Evolutionary conservation across 2,329 filamentous ascomycete species (phyloP), one percentile per base, ranked within the genome.

Genomic region (Penicillium hordei): DNA sequence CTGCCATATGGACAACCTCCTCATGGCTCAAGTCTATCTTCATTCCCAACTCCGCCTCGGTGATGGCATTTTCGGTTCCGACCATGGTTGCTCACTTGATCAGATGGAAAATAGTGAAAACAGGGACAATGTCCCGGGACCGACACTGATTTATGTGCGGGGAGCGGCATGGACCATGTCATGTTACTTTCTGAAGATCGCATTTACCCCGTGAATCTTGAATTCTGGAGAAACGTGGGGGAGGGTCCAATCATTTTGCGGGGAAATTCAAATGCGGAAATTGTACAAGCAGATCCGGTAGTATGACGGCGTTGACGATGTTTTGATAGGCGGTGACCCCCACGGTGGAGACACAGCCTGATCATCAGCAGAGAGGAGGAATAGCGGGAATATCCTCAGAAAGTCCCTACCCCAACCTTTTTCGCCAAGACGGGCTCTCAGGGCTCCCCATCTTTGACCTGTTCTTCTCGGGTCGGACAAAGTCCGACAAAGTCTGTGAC

Each of bases 11-110:
- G 7, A 67, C 34, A 25, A 65, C 58, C 31, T 67, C 65, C 29
- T 67, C 64, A 44, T 67, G 65, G 19, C 57, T 52, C 49, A 66
- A 55, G 1, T 58, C 60, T 4, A 60, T 60, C 59, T 67, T 67
- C 34, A 55, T 52, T 29, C 60, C 63, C 58, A 66, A 44, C 23
- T 61, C 64, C 29, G 38, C 43, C 46, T 66, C 64, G 15, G 55
- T 40, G 49, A 67, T 57, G 38, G 52, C 49, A 55, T 54, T 36
- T 5, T 63, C 45, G 4, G 27, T 52, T 43, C 33, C 54, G 1
- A 48, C 48, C 64, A 66, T 66, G 21, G 7, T 42, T 15, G 12
- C 40, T 33, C 31, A 33, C 31, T 43, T 25, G 27, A 33, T 23
- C 33, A 27, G n/a, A 48, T 29, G 13, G 12, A 19, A 33, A 43